Evolutionary conservation across 176 grass and related monocot genomes (phyloP).

Genomic region (Cocos nucifera): DNA sequence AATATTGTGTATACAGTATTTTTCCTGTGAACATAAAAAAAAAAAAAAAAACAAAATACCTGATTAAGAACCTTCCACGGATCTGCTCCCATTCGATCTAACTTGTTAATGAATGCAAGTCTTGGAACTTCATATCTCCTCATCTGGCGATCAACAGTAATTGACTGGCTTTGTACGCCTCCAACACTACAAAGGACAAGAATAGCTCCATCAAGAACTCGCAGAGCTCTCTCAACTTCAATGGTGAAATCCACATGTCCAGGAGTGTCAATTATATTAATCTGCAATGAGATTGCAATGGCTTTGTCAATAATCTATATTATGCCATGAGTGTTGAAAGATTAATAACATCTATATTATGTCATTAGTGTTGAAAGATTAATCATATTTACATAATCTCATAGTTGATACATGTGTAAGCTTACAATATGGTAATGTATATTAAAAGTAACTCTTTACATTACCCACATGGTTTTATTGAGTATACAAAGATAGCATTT

Average conservation of each 20-base stretch:
- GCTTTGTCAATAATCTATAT: no score
- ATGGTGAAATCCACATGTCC: constrained; percentile 99
- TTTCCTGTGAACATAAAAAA: no score
- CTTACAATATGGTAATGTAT: no score
- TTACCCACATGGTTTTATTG: no score
- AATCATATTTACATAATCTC: no score
- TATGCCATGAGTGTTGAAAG: no score
- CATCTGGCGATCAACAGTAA: constrained; percentile 98
- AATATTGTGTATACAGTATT: no score
- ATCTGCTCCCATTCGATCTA: constrained; percentile 97
- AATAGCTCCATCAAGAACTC: constrained; percentile 97
- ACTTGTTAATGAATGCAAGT: constrained; percentile 93
- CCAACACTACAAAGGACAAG: constrained; percentile 98
- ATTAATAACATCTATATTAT: no score
- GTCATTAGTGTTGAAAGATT: no score
- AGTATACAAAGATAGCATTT: no score
- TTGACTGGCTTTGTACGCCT: constrained; percentile 96
- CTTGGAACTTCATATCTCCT: constrained; percentile 94
- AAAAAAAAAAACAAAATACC: constrained; percentile 19
- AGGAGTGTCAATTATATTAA: constrained; percentile 99
- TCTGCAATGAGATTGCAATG: constrained; percentile 35
- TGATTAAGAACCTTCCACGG: constrained; percentile 96
- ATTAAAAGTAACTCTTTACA: no score
- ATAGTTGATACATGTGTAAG: no score
- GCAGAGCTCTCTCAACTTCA: constrained; percentile 96